Conservation (phyloP, 2,329 filamentous ascomycete genomes). For the Pseudocercospora pini-densiflorae region DNA sequence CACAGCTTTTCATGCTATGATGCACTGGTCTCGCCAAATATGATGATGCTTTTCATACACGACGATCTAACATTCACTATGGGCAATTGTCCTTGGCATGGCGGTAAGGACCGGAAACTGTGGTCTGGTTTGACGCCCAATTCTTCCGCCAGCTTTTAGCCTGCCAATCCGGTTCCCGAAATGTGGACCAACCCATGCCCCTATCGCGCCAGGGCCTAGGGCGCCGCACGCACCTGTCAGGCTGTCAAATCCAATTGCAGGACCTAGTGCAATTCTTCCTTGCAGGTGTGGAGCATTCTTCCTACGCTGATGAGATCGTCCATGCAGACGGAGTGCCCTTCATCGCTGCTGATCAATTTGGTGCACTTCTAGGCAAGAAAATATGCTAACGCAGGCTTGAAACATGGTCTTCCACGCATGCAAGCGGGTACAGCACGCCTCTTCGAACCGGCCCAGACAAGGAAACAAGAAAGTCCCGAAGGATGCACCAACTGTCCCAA, state of each 20-base stretch:
- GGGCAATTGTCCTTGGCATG: constrained; percentile 12
- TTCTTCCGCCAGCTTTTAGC: constrained; percentile 17
- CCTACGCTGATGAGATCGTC: constrained; percentile 14
- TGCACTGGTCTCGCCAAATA: not conserved
- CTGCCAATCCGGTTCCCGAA: constrained; percentile 17
- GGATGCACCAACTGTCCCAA: constrained; percentile 15
- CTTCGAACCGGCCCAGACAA: constrained; percentile 10
- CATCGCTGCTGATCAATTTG: constrained; percentile 4
- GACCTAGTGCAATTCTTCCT: constrained; percentile 21
- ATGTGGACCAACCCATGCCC: constrained; percentile 21
- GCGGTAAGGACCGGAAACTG: constrained; percentile 20
- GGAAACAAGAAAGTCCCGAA: constrained; percentile 16
- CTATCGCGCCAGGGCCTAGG: constrained; percentile 5
- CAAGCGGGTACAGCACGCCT: constrained; percentile 10
- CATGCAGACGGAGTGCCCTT: not conserved
- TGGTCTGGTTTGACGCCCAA: constrained; percentile 19
- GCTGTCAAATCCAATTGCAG: constrained; percentile 14
- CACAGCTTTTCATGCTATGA: constrained; percentile 21
- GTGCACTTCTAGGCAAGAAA: constrained; percentile 12
- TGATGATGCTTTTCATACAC: not conserved
- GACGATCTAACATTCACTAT: not conserved
- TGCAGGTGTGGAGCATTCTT: constrained; percentile 23
- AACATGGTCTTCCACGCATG: constrained; percentile 24
- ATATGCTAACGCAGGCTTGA: constrained; percentile 21
- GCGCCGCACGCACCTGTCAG: constrained; percentile 18